These are phyloP conservation scores for Tulasnella calospora DNA, from an alignment of 768 basidiomycete genomes.

Conservation along the genomic window DNA sequence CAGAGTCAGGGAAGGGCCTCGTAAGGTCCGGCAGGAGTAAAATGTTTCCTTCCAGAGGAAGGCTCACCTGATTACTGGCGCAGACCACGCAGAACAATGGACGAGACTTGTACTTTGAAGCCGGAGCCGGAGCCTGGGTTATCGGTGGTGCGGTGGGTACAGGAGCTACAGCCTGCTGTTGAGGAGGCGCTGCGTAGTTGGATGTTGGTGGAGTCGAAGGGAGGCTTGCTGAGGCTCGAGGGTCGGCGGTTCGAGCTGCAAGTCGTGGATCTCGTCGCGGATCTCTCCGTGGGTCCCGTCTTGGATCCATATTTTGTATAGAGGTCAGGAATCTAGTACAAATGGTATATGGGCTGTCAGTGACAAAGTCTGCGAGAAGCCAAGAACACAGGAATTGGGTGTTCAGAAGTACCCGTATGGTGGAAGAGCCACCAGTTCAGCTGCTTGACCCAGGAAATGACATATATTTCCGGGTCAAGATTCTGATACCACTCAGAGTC, in stretches of 20 bases:
- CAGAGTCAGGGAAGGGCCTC: constrained; percentile 26
- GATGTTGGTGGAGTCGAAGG: constrained; percentile 40
- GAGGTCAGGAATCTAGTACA: background rate
- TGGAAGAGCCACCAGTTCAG: constrained; percentile 67
- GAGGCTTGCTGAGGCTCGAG: constrained; percentile 46
- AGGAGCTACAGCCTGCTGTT: background rate
- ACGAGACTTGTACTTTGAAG: constrained; percentile 48
- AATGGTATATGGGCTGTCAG: background rate
- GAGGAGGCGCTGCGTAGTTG: constrained; percentile 23
- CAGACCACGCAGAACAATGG: constrained; percentile 97
- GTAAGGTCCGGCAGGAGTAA: background rate
- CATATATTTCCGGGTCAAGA: constrained; percentile 49
- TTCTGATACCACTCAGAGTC: constrained; percentile 91
- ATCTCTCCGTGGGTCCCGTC: constrained; percentile 67
- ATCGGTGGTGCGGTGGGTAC: constrained; percentile 24
- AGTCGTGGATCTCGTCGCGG: constrained; percentile 67
- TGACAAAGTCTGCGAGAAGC: background rate
- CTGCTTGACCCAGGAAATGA: constrained; percentile 53
- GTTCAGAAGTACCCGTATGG: constrained; percentile 95
- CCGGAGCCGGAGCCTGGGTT: constrained; percentile 13
- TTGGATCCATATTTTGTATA: constrained; percentile 28
- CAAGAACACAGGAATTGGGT: constrained; percentile 13
- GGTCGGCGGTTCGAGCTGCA: constrained; percentile 58
- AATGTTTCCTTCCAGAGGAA: constrained; percentile 1
- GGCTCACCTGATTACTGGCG: constrained; percentile 91